Evolutionary conservation across 73 alveolate genomes (phyloP).

Genomic region (Breviolum minutum): DNA sequence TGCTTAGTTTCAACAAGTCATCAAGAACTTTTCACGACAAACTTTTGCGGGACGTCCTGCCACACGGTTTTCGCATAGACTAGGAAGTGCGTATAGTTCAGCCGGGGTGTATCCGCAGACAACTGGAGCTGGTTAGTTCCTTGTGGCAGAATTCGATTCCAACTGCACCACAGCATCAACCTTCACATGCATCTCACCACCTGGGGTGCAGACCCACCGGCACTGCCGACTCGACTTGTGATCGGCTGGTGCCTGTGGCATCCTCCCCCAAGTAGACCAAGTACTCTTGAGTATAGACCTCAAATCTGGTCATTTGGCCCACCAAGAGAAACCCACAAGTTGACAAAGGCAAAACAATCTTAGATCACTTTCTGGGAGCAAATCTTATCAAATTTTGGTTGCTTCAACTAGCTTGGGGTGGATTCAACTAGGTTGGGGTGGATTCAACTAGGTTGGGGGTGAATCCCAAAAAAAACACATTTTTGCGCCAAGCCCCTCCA

Average conservation of each 20-base stretch:
- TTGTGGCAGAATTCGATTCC: background rate
- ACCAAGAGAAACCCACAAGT: background rate
- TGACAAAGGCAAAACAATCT: background rate
- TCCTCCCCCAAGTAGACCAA: slow-evolving; percentile 74
- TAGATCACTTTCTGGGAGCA: too few species aligned
- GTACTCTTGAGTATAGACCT: slow-evolving; percentile 82
- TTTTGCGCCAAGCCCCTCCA: too few species aligned
- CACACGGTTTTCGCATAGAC: slow-evolving; percentile 62
- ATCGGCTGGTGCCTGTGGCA: slow-evolving; percentile 32
- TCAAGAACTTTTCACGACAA: background rate
- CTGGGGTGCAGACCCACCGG: background rate
- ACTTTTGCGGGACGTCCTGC: background rate
- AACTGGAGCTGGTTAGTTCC: slow-evolving; percentile 74
- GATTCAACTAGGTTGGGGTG: too few species aligned
- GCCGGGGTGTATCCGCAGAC: slow-evolving; percentile 79
- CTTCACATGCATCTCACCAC: background rate
- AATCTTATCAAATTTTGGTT: too few species aligned
- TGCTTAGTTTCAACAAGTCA: background rate
- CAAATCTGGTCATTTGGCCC: background rate
- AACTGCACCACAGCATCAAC: background rate
- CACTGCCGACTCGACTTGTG: slow-evolving; percentile 49
- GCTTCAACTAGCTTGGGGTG: too few species aligned
- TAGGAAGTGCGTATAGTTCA: slow-evolving; percentile 88
- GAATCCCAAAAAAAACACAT: too few species aligned
- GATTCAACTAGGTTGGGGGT: too few species aligned